A percentile compares a stretch with the other conserved stretches of the same genome.
Evolutionary conservation across 176 grass and related monocot genomes (phyloP).

Genomic region (Puya raimondii): DNA sequence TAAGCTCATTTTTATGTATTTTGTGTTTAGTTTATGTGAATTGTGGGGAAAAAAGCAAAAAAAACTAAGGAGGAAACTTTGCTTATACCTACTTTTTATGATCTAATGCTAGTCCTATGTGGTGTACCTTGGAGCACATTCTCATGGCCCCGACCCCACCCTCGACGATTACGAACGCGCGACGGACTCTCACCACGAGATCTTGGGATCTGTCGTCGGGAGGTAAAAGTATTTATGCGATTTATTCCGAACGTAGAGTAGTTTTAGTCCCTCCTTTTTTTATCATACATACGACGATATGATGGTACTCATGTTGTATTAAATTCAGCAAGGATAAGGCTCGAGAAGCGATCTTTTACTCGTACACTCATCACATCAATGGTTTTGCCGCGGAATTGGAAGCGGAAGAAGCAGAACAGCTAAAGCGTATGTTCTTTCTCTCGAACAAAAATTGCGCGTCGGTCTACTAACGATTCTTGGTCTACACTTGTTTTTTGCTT

Average conservation of each 20-base stretch:
- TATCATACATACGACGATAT: neutral
- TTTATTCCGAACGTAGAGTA: neutral
- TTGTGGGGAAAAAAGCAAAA: too few relatives aligned
- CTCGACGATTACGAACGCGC: neutral
- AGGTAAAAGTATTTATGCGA: neutral
- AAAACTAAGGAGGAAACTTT: too few relatives aligned
- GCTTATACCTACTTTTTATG: neutral
- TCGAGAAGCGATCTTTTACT: constrained; percentile 15
- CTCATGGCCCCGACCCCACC: neutral
- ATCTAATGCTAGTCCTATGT: neutral
- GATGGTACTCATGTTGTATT: neutral
- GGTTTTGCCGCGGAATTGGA: constrained; percentile 64
- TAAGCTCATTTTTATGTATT: too few relatives aligned
- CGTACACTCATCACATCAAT: constrained; percentile 39
- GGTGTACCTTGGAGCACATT: neutral
- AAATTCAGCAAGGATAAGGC: constrained; percentile 43
- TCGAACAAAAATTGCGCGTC: neutral
- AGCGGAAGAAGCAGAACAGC: constrained; percentile 34
- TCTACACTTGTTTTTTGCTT: neutral
- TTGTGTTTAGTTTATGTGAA: too few relatives aligned
- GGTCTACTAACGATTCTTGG: neutral
- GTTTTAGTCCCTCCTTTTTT: neutral
- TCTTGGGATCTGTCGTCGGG: neutral
- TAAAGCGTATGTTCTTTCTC: neutral
- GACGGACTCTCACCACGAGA: neutral